Evolutionary conservation across 257 asterid species (phyloP).

Genomic region (Jacaranda copaia): DNA sequence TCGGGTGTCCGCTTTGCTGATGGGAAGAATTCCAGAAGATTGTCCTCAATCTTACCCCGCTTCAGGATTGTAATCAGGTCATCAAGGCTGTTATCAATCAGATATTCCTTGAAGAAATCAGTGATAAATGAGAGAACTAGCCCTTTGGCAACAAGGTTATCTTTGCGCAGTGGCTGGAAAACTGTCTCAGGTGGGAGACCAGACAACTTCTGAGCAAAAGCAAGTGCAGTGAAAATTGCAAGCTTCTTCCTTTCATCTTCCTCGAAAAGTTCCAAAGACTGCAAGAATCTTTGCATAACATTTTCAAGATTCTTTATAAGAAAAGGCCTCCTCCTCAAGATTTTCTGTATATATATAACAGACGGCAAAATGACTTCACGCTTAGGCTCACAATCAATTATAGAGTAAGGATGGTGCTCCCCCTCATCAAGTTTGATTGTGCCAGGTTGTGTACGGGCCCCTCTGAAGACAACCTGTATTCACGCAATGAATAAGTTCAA

Average conservation of each 20-base stretch:
- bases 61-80: conserved; percentile 89
- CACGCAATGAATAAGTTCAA: conserved; percentile 26
- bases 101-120: conserved; percentile 94
- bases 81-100: conserved; percentile 95
- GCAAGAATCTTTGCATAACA: conserved; percentile 93
- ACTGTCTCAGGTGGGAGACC: conserved; percentile 99
- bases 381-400: conserved; percentile 78
- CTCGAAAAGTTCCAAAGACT: conserved; percentile 92
- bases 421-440: conserved; percentile 98
- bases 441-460: conserved; percentile 99
- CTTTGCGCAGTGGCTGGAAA: conserved; percentile 95
- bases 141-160: conserved; percentile 97
- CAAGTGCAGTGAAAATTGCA: conserved; percentile 98
- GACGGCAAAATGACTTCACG: conserved; percentile 92
- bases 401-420: conserved; percentile 90
- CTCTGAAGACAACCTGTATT: conserved; percentile 86
- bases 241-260: conserved; percentile 97
- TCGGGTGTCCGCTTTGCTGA: conserved; percentile 86
- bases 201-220: conserved; percentile 96
- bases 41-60: conserved; percentile 94
- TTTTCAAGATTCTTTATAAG: conserved; percentile 98
- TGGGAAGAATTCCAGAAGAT: conserved; percentile 89
- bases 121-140: conserved; percentile 91
- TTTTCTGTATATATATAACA: conserved; percentile 89
- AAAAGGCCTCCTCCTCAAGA: conserved; percentile 87